These are phyloP conservation scores for Penicillium olsonii DNA, from an alignment of 2,329 filamentous ascomycete species.

Conservation along the genomic window DNA sequence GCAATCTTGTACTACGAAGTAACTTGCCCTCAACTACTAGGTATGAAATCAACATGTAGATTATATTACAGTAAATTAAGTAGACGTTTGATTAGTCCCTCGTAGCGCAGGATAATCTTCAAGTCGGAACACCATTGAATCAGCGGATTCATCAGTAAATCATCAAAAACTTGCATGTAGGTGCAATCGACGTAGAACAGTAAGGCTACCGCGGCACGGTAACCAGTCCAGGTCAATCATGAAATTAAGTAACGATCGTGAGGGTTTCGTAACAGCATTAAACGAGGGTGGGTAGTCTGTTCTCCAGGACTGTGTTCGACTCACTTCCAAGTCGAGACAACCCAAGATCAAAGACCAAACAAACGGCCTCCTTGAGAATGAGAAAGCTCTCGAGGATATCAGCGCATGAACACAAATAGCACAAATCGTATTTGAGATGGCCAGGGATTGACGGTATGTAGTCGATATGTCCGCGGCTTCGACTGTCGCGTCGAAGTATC, in stretches of 20 bases:
- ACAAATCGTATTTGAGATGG: not conserved
- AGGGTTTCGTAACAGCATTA: conserved; percentile 23
- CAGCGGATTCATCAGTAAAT: conserved; percentile 17
- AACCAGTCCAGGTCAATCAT: not conserved
- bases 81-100: conserved; percentile 1
- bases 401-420: conserved; percentile 11
- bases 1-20: no score
- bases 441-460: conserved; percentile 2
- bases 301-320: not conserved
- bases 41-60: conserved; percentile 6
- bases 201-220: not conserved
- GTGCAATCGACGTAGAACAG: not conserved
- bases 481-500: not conserved
- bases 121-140: conserved; percentile 5
- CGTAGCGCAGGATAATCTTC: not conserved
- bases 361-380: conserved; percentile 6
- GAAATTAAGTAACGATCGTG: conserved; percentile 24
- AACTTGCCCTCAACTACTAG: no score
- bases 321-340: not conserved
- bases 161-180: conserved; percentile 3
- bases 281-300: conserved; percentile 16
- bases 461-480: conserved; percentile 1
- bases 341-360: not conserved
- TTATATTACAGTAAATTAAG: conserved; percentile 29
- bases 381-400: conserved; percentile 13